Conservation (phyloP, 1,284 basidiomycete genomes). For the Nidula niveotomentosa region DNA sequence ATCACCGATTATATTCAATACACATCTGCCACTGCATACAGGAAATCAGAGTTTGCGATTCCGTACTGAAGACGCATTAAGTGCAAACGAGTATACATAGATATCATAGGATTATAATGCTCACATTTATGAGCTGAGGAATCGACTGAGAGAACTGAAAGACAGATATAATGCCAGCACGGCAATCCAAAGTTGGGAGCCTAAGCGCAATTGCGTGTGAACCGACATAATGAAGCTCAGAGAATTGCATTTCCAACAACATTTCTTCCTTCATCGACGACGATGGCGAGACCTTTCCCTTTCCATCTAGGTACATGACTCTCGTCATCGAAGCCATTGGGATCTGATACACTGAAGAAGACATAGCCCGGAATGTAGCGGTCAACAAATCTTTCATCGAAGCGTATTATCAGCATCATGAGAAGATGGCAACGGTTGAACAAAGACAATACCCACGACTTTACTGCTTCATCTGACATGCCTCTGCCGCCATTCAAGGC, state of each 20-base stretch:
- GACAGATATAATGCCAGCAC: no score
- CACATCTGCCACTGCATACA: no score
- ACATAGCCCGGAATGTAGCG: constrained; percentile 87
- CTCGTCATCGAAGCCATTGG: constrained; percentile 14
- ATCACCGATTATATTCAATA: no score
- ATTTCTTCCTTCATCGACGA: constrained; percentile 41
- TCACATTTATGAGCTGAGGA: no score
- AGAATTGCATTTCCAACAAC: constrained; percentile 20
- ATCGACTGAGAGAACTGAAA: no score
- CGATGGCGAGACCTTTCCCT: constrained; percentile 38
- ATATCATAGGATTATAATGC: no score
- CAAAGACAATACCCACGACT: constrained; percentile 43
- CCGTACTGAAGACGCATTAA: no score
- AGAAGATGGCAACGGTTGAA: background rate
- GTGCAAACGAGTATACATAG: no score
- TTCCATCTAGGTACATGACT: constrained; percentile 32
- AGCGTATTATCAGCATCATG: constrained; percentile 3
- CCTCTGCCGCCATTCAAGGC: constrained; percentile 77
- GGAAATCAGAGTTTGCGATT: no score
- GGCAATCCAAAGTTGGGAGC: no score
- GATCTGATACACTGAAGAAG: constrained; percentile 61
- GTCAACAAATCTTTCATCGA: constrained; percentile 59
- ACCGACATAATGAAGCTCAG: no score
- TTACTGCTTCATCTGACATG: constrained; percentile 83
- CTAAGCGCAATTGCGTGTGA: no score